Evolutionary conservation across 2,329 filamentous ascomycete species (phyloP), one percentile per base, ranked within the genome.

Genomic region (Akanthomyces dipterigenus): DNA sequence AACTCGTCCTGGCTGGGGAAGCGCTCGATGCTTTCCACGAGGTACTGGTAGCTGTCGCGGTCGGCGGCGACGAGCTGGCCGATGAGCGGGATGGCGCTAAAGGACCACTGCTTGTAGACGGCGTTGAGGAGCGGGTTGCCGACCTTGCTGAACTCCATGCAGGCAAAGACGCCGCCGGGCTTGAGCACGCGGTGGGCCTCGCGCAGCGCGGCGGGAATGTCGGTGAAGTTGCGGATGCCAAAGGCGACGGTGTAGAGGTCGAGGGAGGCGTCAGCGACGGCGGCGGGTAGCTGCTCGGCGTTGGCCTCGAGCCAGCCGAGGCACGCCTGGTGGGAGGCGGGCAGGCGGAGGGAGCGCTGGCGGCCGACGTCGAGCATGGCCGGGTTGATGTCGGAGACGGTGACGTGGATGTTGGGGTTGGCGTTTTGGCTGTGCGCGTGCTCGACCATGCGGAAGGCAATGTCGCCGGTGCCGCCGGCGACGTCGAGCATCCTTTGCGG

Each of bases 241-340:
- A 99, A 99, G 0, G 93, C 92, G 3, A 99, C 95, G 0, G 95
- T 99, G 78, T 99, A 99, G 5, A 99, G 82, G 73, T 99, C 95
- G 60, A 98, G 81, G n/a, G 83, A 89, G 70, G 82, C 81, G 68
- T 85, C 80, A 2, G 87, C 81, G 60, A 97, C 83, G 20, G 76
- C 75, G 2, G 77, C 68, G 65, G 82, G 76, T 34, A 98, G 83
- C 55, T 85, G 78, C 71, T 97, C 91, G 9, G 95, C 95, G 72
- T 99, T 96, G 64, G 91, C 93, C 69, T 96, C 88, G 67, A 97
- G 82, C 76, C 96, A 99, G 60, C 80, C 79, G 26, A 89, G 79
- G n/a, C 77, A 78, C 18, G 78, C 75, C 63, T 83, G 85, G 66
- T 87, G 81, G 26, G 78, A 76, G 38, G 78, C 78, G 4, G 82